phyloP scores from a whole-genome alignment of 1,139 yeast genomes.

The Candida mesenterica region DNA sequence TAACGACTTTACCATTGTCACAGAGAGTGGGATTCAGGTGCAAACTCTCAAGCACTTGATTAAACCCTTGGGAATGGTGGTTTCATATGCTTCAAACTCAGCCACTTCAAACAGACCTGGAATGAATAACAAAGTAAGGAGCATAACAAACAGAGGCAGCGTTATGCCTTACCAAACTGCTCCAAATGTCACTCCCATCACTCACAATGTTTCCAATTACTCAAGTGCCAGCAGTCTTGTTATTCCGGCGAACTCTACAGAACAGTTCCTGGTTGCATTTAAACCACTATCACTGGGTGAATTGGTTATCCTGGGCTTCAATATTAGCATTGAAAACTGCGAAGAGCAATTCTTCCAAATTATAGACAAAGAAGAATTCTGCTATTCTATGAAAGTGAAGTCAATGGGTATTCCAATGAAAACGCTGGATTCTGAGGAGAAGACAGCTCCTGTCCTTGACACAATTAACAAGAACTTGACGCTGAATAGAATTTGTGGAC shows the following conservation, averaged over 20 bases:
- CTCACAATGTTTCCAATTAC: conserved; percentile 8
- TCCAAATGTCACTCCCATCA: conserved; percentile 1
- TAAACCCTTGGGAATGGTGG: conserved; percentile 8
- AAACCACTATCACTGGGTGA: conserved; percentile 34
- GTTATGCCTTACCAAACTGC: conserved; percentile 2
- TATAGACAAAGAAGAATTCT: conserved; percentile 25
- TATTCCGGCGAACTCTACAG: conserved; percentile 30
- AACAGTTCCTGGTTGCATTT: conserved; percentile 35
- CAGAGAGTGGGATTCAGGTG: conserved; percentile 28
- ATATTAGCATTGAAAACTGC: conserved; percentile 30
- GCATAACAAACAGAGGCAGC: conserved; percentile 2
- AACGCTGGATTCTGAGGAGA: neutral
- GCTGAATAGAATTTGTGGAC: conserved; percentile 16
- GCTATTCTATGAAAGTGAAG: conserved; percentile 18
- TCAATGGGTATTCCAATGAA: no score
- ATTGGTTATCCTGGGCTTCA: conserved; percentile 31
- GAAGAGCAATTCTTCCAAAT: conserved; percentile 31
- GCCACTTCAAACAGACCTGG: conserved; percentile 4
- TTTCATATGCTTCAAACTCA: neutral
- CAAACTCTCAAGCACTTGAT: conserved; percentile 25
- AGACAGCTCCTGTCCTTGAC: conserved; percentile 8
- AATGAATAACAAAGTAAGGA: conserved; percentile 6
- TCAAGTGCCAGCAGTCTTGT: conserved; percentile 8
- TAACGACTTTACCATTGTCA: conserved; percentile 46
- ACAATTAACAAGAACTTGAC: conserved; percentile 23